phyloP scores from a whole-genome alignment of 768 basidiomycete species.

The Chalciporus piperatus region DNA sequence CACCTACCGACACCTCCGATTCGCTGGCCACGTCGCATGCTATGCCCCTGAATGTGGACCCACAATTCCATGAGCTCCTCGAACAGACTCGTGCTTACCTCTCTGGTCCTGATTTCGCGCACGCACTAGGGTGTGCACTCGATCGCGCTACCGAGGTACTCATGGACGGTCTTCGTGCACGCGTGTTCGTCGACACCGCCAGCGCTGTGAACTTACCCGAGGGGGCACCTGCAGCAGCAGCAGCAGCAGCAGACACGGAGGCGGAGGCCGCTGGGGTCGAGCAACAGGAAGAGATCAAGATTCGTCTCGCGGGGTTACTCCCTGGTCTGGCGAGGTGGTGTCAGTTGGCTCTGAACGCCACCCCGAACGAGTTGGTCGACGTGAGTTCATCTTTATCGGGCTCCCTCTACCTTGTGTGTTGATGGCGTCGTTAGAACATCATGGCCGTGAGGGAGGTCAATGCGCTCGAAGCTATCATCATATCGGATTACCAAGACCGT shows the following conservation, averaged over 20 bases:
- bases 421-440: slow-evolving; percentile 45
- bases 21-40: slow-evolving; percentile 5
- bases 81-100: slow-evolving; percentile 65
- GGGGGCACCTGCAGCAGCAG: slow-evolving; percentile 10
- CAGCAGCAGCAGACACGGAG: slow-evolving; percentile 14
- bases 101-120: slow-evolving; percentile 63
- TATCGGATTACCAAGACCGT: slow-evolving; percentile 62
- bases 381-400: slow-evolving; percentile 45
- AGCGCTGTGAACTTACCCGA: slow-evolving; percentile 8
- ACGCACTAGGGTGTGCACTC: slow-evolving; percentile 69
- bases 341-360: slow-evolving; percentile 57
- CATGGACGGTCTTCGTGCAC: slow-evolving; percentile 58
- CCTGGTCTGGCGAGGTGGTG: slow-evolving; percentile 82
- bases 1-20: not conserved
- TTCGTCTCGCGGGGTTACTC: slow-evolving; percentile 75
- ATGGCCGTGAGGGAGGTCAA: slow-evolving; percentile 60
- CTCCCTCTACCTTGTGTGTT: not conserved
- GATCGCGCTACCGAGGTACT: slow-evolving; percentile 67
- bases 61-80: slow-evolving; percentile 60
- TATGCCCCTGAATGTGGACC: slow-evolving; percentile 11
- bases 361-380: slow-evolving; percentile 82
- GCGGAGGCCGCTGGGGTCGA: slow-evolving; percentile 11
- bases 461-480: slow-evolving; percentile 71
- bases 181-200: slow-evolving; percentile 50
- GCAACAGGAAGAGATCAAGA: slow-evolving; percentile 41